These are phyloP conservation scores for Funneliformis geosporum DNA, from an alignment of 192 early-diverging fungal species.

Conservation along the genomic window DNA sequence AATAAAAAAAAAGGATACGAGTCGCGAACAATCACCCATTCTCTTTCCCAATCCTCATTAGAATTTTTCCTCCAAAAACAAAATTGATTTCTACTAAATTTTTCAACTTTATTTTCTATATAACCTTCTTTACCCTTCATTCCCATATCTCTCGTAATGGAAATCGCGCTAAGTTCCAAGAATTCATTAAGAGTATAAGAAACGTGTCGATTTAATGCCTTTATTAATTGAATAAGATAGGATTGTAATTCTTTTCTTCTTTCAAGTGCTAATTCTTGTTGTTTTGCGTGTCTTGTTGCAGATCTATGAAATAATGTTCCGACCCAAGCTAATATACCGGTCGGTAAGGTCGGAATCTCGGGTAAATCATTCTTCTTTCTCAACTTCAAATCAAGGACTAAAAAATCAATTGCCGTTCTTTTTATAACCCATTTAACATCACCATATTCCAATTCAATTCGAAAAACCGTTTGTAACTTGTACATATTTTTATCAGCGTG, in stretches of 20 bases:
- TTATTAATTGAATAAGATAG: constrained; percentile 62
- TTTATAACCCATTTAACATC: constrained; percentile 77
- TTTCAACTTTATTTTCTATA: constrained; percentile 65
- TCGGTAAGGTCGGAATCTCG: constrained; percentile 39
- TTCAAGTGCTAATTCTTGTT: constrained; percentile 48
- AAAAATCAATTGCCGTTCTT: constrained; percentile 66
- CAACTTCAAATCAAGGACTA: constrained; percentile 63
- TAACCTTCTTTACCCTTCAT: constrained; percentile 86
- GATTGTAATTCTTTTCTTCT: constrained; percentile 59
- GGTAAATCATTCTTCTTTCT: constrained; percentile 50
- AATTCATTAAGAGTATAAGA: constrained; percentile 76
- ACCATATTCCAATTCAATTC: constrained; percentile 75
- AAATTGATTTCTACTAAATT: constrained; percentile 45
- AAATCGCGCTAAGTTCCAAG: constrained; percentile 71
- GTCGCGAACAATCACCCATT: constrained; percentile 80
- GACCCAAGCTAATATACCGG: constrained; percentile 1
- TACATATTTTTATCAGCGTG: constrained; percentile 33
- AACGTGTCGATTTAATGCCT: constrained; percentile 57
- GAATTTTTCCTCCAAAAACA: constrained; percentile 33
- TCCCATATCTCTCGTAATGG: constrained; percentile 74
- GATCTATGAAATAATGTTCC: neutral
- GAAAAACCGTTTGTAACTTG: constrained; percentile 56
- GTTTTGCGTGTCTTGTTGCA: constrained; percentile 34
- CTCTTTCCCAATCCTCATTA: constrained; percentile 53
- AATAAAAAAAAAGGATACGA: constrained; percentile 39